phyloP scores from a whole-genome alignment of 192 early-diverging fungal genomes.

The Gorgonomyces haynaldii region DNA sequence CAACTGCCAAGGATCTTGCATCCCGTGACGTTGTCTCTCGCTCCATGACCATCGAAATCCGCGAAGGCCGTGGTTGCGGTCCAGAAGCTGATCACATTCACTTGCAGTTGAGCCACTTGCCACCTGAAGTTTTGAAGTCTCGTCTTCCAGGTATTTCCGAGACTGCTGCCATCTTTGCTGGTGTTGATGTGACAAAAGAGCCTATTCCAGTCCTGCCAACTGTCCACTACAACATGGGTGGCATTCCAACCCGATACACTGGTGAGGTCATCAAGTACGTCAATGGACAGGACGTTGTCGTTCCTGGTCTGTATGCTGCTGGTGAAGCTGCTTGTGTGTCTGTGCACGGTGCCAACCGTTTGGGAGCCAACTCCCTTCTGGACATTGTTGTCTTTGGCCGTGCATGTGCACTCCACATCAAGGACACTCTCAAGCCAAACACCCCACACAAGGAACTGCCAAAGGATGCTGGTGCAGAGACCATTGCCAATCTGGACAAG shows the following conservation, averaged over 20 bases:
- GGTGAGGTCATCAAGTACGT: constrained; percentile 78
- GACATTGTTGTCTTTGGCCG: constrained; percentile 98
- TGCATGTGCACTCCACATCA: constrained; percentile 89
- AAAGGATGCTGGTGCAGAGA: constrained; percentile 70
- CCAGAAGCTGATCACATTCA: constrained; percentile 93
- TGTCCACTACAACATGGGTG: constrained; percentile 99
- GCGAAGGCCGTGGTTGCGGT: constrained; percentile 93
- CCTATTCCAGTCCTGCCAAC: constrained; percentile 98
- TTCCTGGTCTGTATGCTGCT: constrained; percentile 97
- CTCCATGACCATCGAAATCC: constrained; percentile 97
- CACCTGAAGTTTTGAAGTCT: constrained; percentile 71
- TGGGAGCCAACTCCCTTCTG: constrained; percentile 95
- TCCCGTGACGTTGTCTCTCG: constrained; percentile 97
- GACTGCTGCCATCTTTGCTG: constrained; percentile 95
- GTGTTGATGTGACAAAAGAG: constrained; percentile 99
- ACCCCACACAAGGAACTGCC: constrained; percentile 74
- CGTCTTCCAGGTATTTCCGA: constrained; percentile 97
- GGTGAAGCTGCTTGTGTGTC: constrained; percentile 97
- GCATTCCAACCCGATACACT: constrained; percentile 94
- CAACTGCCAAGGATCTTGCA: constrained; percentile 96
- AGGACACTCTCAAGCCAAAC: constrained; percentile 75
- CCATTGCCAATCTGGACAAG: constrained; percentile 93
- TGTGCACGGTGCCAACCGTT: constrained; percentile 96
- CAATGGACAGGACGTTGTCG: constrained; percentile 78
- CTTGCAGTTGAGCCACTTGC: constrained; percentile 91